Base-by-base conservation (phyloP, 345 rosid genomes). In the Linum tenue region DNA sequence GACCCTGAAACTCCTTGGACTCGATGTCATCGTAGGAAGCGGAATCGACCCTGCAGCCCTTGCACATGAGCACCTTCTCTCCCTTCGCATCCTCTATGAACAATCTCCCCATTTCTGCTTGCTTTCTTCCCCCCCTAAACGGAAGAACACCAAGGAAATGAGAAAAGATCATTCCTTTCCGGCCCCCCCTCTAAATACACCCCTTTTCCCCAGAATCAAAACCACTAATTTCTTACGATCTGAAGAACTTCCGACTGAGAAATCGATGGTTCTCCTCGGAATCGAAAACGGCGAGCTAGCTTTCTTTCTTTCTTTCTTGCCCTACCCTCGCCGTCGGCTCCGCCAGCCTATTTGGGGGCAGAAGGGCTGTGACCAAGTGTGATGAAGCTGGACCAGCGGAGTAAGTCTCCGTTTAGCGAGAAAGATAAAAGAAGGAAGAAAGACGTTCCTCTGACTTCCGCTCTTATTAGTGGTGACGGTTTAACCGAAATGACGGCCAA, bases 1-100 rank as follows among this genome's bases (percentile, higher is more conserved):
- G 78, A 41, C 84, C 82, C 14, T 56, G 68, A 42, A 81, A 81
- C 0, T 76, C 72, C 76, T 81, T 78, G 67, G 82, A 81, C 36
- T 71, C 41, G 76, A 78, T 71, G 69, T 78, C 80, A 10, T 62
- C 75, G 62, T 64, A 71, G 38, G 85, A 81, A 3, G 85, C 85
- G 1, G 77, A 76, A 59, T 81, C 82, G 58, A 78, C 80, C 66
- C 39, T 73, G 75, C 85, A 81, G 57, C 37, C 69, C 51, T 44
- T 44, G 51, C 51, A 44, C 51, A 7, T 44, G 51, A 44, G 12
- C 51, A 44, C 51, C 12, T 7, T 44, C 7, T 5, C 51, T 5
- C 11, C 11, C 9, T 44, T 8, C 51, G 12, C 51, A 1, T 44
- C 51, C 51, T 7, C 7, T 0, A 44, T 7, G 11, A 44, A 44